Evolutionary conservation across 805 yeast species (phyloP), one percentile per base, ranked within the genome.

Genomic region (Jamesozyma hellenica): DNA sequence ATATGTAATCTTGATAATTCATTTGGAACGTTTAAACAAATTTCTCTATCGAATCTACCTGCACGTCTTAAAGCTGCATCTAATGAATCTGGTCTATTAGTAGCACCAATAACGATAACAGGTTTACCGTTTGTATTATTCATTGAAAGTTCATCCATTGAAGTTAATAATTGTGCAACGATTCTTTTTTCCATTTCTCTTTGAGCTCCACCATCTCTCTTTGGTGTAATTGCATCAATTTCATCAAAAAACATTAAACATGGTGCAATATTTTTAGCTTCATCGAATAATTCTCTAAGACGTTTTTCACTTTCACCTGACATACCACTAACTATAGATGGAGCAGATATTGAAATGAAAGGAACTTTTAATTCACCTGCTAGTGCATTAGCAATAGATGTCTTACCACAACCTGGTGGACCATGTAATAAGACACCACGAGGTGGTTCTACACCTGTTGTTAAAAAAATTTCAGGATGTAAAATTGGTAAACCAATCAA

Each of bases 401-500:
- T 92, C 54, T 92, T 92, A 58, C 98, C 98, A 67, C 98, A 92
- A 13, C 98, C 98, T 2, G 97, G 98, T 0, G 98, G 98, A 0
- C 98, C 98, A 60, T 88, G 94, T n/a, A 92, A 63, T 25, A 92
- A 60, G 1, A 92, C 83, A 32, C 97, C 97, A 19, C 96, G 70
- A 15, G 97, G 95, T 14, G 96, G 96, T 49, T 86, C 95, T 12
- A 88, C 88, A 19, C 97, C 97, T 0, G 95, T 81, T 7, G 88
- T 71, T 18, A 67, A 48, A 56, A 85, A 92, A 2, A 92, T 83
- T 59, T 92, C 98, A 0, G 97, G 96, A 53, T 92, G 97, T 16
- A 83, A 63, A 26, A 92, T 79, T 1, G 98, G 98, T 65, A 90
- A 68, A 1, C 94, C 96, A 1, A 92, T 82, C 29, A 87, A 67